These are phyloP conservation scores for Canavalia ensiformis DNA, from an alignment of 306 rosid genomes.

Conservation along the genomic window DNA sequence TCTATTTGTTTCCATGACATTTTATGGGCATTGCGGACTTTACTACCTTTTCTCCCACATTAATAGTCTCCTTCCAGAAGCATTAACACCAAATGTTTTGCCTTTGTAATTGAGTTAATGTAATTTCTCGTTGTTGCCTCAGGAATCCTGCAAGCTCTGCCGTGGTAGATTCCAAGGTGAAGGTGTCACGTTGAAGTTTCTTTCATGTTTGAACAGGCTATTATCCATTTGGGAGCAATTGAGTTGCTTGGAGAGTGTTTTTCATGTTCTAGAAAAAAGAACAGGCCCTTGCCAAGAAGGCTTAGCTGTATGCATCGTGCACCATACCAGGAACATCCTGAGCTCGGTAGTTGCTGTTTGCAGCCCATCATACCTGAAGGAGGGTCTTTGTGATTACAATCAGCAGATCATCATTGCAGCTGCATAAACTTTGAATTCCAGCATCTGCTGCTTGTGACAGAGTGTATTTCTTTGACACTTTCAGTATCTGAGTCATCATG, in stretches of 20 bases:
- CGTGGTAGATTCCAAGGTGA: slow-evolving; percentile 57
- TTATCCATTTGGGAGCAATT: slow-evolving; percentile 62
- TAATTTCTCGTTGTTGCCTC: slow-evolving; percentile 26
- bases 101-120: neutral
- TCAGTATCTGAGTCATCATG: slow-evolving; percentile 56
- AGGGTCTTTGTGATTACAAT: slow-evolving; percentile 43
- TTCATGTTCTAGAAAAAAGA: slow-evolving; percentile 63
- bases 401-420: slow-evolving; percentile 25
- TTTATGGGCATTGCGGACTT: neutral
- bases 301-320: slow-evolving; percentile 68
- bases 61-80: neutral
- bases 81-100: neutral
- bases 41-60: neutral
- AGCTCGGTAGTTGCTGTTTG: slow-evolving; percentile 53
- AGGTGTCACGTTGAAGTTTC: slow-evolving; percentile 63
- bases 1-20: neutral
- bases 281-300: slow-evolving; percentile 49
- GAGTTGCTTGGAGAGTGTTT: slow-evolving; percentile 74
- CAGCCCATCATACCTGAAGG: slow-evolving; percentile 50
- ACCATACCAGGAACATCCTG: slow-evolving; percentile 56
- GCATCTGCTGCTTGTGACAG: slow-evolving; percentile 39
- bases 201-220: slow-evolving; percentile 79
- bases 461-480: slow-evolving; percentile 9
- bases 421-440: slow-evolving; percentile 17
- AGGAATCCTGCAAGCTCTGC: slow-evolving; percentile 56